These are phyloP conservation scores for Holtermanniella nyarrowii DNA, from an alignment of 768 basidiomycete species.

Conservation along the genomic window DNA sequence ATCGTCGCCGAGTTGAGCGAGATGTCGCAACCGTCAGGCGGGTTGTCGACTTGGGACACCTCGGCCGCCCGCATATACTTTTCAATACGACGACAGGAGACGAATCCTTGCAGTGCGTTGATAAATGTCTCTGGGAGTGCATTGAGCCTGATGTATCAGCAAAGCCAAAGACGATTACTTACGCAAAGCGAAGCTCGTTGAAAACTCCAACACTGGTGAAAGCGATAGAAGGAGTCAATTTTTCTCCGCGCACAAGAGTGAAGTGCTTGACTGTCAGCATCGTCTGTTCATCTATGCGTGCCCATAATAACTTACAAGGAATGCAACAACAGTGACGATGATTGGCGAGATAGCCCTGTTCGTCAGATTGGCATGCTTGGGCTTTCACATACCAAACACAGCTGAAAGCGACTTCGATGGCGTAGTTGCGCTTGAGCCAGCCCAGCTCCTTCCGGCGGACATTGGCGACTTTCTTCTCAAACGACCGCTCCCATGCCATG, in stretches of 20 bases:
- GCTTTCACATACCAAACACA: not conserved
- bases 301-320: constrained; percentile 38
- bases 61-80: constrained; percentile 72
- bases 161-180: not conserved
- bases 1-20: constrained; percentile 74
- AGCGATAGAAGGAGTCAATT: constrained; percentile 70
- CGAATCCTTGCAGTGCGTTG: constrained; percentile 74
- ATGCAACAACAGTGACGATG: constrained; percentile 48
- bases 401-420: constrained; percentile 55
- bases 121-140: constrained; percentile 85
- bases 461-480: constrained; percentile 62
- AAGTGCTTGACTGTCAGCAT: constrained; percentile 45
- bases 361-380: not conserved
- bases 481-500: constrained; percentile 91
- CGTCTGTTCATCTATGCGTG: not conserved
- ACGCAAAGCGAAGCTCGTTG: constrained; percentile 68
- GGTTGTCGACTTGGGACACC: constrained; percentile 53
- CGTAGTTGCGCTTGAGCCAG: constrained; percentile 76
- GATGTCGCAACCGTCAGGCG: constrained; percentile 48
- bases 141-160: constrained; percentile 45
- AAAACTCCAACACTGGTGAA: constrained; percentile 68
- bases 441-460: constrained; percentile 71
- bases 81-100: constrained; percentile 81
- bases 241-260: constrained; percentile 57
- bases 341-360: constrained; percentile 52